Conservation (phyloP, 768 basidiomycete genomes). For the Collybia sp. region DNA sequence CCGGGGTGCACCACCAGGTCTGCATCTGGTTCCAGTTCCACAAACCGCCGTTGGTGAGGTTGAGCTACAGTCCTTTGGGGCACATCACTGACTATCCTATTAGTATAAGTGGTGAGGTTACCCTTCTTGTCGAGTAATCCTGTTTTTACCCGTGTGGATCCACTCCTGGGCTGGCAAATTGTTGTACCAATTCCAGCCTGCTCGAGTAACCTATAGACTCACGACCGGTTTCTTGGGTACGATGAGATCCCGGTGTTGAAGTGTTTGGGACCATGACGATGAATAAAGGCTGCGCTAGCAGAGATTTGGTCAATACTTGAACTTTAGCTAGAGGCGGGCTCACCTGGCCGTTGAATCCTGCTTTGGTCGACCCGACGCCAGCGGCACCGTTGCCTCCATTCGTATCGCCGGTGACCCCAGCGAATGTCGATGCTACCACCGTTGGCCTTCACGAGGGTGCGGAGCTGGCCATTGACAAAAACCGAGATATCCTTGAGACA, state of each 20-base stretch:
- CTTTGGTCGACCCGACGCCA: constrained; percentile 15
- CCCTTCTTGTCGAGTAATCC: too few relatives aligned
- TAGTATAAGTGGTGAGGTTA: too few relatives aligned
- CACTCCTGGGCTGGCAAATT: too few relatives aligned
- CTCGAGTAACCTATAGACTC: neutral
- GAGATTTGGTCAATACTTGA: neutral
- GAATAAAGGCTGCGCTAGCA: constrained; percentile 22
- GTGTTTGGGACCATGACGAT: constrained; percentile 17
- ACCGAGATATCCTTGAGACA: constrained; percentile 4
- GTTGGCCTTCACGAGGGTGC: constrained; percentile 8
- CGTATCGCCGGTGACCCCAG: constrained; percentile 18
- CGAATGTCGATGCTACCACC: constrained; percentile 10
- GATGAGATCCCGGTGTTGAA: constrained; percentile 23
- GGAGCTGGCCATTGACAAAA: constrained; percentile 16
- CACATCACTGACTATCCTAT: too few relatives aligned
- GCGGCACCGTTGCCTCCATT: constrained; percentile 16
- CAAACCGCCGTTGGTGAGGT: too few relatives aligned
- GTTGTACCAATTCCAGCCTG: neutral
- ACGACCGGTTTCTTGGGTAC: constrained; percentile 12
- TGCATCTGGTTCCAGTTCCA: too few relatives aligned
- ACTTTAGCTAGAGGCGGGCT: constrained; percentile 1
- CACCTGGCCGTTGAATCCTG: constrained; percentile 19
- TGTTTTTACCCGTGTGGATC: too few relatives aligned
- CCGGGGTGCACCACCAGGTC: too few relatives aligned
- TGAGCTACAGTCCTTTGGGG: too few relatives aligned